Base-by-base conservation (phyloP, 2,329 filamentous ascomycete species). In the Trichothecium roseum region DNA sequence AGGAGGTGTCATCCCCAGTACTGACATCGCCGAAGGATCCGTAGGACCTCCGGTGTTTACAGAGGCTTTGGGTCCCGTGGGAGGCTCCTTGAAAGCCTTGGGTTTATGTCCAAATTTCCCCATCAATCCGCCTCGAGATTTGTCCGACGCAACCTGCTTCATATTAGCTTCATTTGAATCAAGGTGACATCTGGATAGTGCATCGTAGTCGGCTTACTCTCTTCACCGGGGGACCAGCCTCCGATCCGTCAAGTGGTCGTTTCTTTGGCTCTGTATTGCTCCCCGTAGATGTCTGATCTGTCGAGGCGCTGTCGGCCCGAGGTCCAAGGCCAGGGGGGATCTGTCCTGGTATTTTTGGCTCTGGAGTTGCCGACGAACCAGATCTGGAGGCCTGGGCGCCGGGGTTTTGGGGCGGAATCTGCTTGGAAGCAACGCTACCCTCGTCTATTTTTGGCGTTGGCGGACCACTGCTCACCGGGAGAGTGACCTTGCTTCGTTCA, bases 1-100 rank as follows among this genome's bases (percentile, higher is more conserved):
- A 6, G 66, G 66, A 16, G 67, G 66, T 9, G 50, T 55, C 42
- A 73, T 50, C 6, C 68, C 68, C 31, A 72, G 53, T 15, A 67
- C 62, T 37, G 66, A 62, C 65, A 72, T 68, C 14, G 68, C 69
- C 2, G 68, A 68, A 3, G 68, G 68, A 36, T 73, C 69, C 18
- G n/a, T n/a, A n/a, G n/a, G n/a, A n/a, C n/a, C n/a, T 52, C 55
- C n/a, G 57, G 56, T n/a, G 48, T 45, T 37, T 52, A 51, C 4
- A 45, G 40, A 8, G 46, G 45, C 28, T 46, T 37, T 27, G 30
- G 29, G 36, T 17, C 22, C 14, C 18, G 26, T 32, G 9, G 7
- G 9, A n/a, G 55, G 54, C 14, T 46, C 44, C 37, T 51, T 51
- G 4, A 44, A 37, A 6, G 44, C 43, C 29, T 46, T 42, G 34